Conservation (phyloP, 371 early-diverging fungal genomes). For the Mucor velutinosus region DNA sequence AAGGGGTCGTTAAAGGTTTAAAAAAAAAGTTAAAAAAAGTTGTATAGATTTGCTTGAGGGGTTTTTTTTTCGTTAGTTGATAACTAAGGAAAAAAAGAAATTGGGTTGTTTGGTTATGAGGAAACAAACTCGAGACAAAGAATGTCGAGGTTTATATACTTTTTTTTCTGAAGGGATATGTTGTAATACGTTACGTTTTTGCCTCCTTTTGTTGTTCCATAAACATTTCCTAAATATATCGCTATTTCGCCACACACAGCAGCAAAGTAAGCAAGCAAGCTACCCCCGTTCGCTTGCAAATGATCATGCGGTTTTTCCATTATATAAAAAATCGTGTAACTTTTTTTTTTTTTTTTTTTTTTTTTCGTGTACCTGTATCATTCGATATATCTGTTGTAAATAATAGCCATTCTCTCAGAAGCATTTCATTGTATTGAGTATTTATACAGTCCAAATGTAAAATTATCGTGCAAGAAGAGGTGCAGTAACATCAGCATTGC, state of each 20-base stretch:
- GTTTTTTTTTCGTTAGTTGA: conserved; percentile 16
- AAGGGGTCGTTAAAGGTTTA: conserved; percentile 14
- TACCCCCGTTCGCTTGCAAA: conserved; percentile 7
- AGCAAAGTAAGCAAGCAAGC: background rate
- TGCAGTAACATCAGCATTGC: background rate
- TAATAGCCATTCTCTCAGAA: background rate
- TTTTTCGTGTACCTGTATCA: background rate
- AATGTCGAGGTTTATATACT: conserved; percentile 15
- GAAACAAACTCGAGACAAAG: background rate
- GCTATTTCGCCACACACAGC: conserved; percentile 16
- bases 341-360: conserved; percentile 3
- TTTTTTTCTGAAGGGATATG: conserved; percentile 9
- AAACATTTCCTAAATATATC: conserved; percentile 12
- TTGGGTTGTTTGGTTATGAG: conserved; percentile 22
- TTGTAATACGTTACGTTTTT: conserved; percentile 21
- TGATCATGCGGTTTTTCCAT: conserved; percentile 18
- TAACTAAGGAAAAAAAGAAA: conserved; percentile 23
- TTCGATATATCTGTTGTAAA: background rate
- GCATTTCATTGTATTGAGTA: background rate
- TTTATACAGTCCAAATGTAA: background rate
- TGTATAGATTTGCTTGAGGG: conserved; percentile 16
- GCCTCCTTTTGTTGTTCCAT: conserved; percentile 1
- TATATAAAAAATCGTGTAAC: conserved; percentile 1
- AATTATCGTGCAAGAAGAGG: background rate
- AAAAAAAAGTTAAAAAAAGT: conserved; percentile 8